Base-by-base conservation (phyloP, 306 rosid genomes). In the Glycine soja region DNA sequence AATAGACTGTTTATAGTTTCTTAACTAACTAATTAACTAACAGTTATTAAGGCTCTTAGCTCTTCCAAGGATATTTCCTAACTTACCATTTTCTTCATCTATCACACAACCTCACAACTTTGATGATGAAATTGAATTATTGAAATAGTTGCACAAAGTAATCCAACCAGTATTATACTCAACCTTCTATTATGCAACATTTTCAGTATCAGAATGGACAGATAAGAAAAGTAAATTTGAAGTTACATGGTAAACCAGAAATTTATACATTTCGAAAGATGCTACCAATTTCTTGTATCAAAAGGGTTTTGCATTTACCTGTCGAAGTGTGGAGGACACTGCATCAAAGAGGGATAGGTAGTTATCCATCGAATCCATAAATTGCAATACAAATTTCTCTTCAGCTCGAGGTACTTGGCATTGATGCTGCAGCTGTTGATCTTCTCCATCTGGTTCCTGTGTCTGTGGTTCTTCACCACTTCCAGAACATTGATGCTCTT, bases 251-350 rank as follows among this genome's bases (percentile, higher is more conserved):
- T 73, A 40, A 50, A 18, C 61, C 24, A 62, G 14, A 42, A n/a
- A 65, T 0, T 13, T 40, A 40, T 13, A 65, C 47, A 32, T 12
- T 12, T 63, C 7, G 3, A 66, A 66, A 14, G 50, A 40, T 65
- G 50, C 7, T 6, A 65, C 0, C 19, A n/a, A 65, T 40, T 15
- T 73, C 53, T 32, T n/a, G 7, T 13, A 72, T 63, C 8, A 38
- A 46, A 46, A 16, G 71, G 72, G 74, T 43, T 79, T 80, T 40
- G 30, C 42, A 16, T 59, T 61, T 75, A 94, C 97, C 93, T 91
- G 94, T 72, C 93, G 84, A 34, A 95, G 97, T 34, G 91, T 86
- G 53, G 87, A 80, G 42, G 98, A 93, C 50, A 93, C 59, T 0
- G 90, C 84, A 79, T 91, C 89, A 5, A 86, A 5, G 9, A 89